Percentiles rank a stretch among this genome's conserved stretches.
Conservation (phyloP, 2,329 filamentous ascomycete species). For the Arthrobotrys iridis region DNA sequence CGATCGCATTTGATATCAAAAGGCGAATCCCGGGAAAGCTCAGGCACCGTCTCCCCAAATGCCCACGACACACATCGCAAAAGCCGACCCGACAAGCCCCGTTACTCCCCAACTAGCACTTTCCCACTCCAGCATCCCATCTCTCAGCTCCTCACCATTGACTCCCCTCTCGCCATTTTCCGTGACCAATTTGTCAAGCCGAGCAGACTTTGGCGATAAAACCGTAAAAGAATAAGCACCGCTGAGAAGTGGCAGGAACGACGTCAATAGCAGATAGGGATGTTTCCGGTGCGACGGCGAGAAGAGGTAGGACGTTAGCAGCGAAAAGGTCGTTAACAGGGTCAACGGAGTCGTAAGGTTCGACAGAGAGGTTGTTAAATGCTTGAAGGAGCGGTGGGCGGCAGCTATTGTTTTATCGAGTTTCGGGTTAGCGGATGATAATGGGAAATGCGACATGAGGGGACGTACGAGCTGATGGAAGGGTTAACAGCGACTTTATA, state of each 20-base stretch:
- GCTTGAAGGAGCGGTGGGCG: slow-evolving; percentile 47
- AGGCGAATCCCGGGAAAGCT: not conserved
- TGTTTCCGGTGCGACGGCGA: slow-evolving; percentile 25
- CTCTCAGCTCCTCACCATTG: slow-evolving; percentile 41
- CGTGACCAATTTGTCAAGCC: slow-evolving; percentile 22
- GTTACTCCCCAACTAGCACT: slow-evolving; percentile 35
- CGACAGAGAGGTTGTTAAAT: slow-evolving; percentile 1
- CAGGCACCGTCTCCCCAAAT: slow-evolving; percentile 47
- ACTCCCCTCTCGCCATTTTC: slow-evolving; percentile 47
- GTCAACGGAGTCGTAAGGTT: slow-evolving; percentile 26
- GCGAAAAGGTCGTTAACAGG: slow-evolving; percentile 18
- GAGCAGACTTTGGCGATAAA: slow-evolving; percentile 4
- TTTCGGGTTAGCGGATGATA: not conserved
- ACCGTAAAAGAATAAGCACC: slow-evolving; percentile 5
- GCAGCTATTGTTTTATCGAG: too few species aligned
- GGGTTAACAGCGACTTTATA: slow-evolving; percentile 40
- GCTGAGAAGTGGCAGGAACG: slow-evolving; percentile 20
- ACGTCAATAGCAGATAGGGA: slow-evolving; percentile 36
- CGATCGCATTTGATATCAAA: too few species aligned
- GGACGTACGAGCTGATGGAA: slow-evolving; percentile 48
- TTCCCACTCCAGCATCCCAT: slow-evolving; percentile 44
- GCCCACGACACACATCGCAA: slow-evolving; percentile 38
- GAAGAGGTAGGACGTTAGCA: slow-evolving; percentile 31
- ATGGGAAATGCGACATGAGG: too few species aligned
- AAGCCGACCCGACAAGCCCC: slow-evolving; percentile 14